A percentile compares a stretch with the other conserved stretches of the same genome.
Conservation (phyloP, 1,284 basidiomycete genomes). For the Bondarzewia mesenterica region DNA sequence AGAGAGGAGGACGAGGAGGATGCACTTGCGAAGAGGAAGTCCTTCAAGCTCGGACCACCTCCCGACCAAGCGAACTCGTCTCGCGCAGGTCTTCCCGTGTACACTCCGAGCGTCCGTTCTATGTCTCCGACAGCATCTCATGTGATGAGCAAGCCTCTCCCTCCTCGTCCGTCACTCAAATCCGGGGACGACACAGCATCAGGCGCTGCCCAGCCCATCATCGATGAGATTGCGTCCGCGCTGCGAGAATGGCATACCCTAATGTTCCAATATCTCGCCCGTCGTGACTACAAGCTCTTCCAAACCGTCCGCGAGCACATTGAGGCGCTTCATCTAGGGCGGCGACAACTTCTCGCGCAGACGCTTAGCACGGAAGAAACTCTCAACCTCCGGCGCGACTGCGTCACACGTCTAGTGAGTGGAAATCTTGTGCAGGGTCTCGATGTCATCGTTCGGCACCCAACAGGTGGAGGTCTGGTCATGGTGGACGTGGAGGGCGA, state of each 20-base stretch:
- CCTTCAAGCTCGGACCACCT: constrained; percentile 64
- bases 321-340: constrained; percentile 83
- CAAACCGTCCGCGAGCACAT: constrained; percentile 84
- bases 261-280: constrained; percentile 85
- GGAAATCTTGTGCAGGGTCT: constrained; percentile 90
- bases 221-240: constrained; percentile 96
- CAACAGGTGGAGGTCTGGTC: constrained; percentile 83
- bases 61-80: constrained; percentile 66
- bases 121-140: constrained; percentile 60
- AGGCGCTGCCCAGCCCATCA: constrained; percentile 78
- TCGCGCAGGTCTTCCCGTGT: constrained; percentile 61
- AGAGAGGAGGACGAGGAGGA: constrained; percentile 70
- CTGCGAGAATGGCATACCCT: constrained; percentile 92
- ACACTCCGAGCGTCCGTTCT: constrained; percentile 58
- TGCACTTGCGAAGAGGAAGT: constrained; percentile 30
- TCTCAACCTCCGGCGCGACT: constrained; percentile 73
- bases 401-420: constrained; percentile 81
- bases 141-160: constrained; percentile 63
- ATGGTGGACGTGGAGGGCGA: constrained; percentile 79
- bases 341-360: constrained; percentile 84
- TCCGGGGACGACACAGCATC: constrained; percentile 87
- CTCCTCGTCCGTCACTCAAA: constrained; percentile 88
- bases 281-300: constrained; percentile 87
- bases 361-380: constrained; percentile 88
- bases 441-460: constrained; percentile 93